Conservation (phyloP, 805 yeast genomes). For the Saturnispora serradocipensis region DNA sequence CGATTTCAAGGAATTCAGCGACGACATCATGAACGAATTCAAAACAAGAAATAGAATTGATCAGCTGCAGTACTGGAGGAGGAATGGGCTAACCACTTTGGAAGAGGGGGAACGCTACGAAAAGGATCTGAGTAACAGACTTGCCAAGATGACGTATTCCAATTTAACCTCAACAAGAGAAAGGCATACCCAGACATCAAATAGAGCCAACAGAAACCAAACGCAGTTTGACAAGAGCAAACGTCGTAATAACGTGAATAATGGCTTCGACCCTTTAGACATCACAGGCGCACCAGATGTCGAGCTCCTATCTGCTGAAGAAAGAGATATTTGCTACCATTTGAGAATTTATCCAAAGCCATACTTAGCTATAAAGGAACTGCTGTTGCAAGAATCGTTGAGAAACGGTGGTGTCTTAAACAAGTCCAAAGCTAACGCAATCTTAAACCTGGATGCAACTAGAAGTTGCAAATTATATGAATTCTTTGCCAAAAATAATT, state of each 20-base stretch:
- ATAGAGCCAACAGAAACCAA: slow-evolving; percentile 24
- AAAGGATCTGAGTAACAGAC: slow-evolving; percentile 69
- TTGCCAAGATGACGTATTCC: slow-evolving; percentile 25
- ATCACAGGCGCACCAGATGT: slow-evolving; percentile 74
- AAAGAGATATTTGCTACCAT: slow-evolving; percentile 74
- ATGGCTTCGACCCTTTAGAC: slow-evolving; percentile 45
- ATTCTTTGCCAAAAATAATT: slow-evolving; percentile 84
- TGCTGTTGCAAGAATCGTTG: slow-evolving; percentile 76
- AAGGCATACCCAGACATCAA: slow-evolving; percentile 25
- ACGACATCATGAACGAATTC: slow-evolving; percentile 68
- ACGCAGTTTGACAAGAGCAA: slow-evolving; percentile 22
- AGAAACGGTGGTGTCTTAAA: slow-evolving; percentile 78
- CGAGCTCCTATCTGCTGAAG: slow-evolving; percentile 77
- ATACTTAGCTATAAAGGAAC: slow-evolving; percentile 84
- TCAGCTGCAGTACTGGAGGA: slow-evolving; percentile 89
- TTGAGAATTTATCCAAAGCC: slow-evolving; percentile 88
- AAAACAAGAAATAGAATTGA: slow-evolving; percentile 72
- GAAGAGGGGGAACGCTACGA: slow-evolving; percentile 83
- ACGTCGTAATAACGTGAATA: slow-evolving; percentile 12
- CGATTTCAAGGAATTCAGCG: slow-evolving; percentile 70
- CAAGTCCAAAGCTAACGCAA: slow-evolving; percentile 76
- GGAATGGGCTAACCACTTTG: slow-evolving; percentile 74
- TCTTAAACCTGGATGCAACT: slow-evolving; percentile 73
- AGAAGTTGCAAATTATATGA: slow-evolving; percentile 87
- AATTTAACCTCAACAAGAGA: slow-evolving; percentile 15